Evolutionary conservation across 2,329 filamentous ascomycete species (phyloP).

Genomic region (Mollisiaceae sp.): DNA sequence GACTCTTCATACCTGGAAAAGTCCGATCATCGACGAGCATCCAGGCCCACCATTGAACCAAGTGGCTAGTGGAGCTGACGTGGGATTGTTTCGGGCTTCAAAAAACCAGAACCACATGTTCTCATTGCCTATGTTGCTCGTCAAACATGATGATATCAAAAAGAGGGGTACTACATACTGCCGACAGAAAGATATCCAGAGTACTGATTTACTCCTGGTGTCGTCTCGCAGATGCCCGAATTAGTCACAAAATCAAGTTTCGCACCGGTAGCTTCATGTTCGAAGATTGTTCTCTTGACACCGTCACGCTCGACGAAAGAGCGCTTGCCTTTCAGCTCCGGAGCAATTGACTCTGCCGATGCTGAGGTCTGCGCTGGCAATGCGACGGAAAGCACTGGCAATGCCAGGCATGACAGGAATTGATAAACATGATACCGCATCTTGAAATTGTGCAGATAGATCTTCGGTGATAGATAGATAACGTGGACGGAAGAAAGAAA

Average conservation of each 20-base stretch:
- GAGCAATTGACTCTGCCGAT: constrained; percentile 10
- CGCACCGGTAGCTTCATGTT: constrained; percentile 52
- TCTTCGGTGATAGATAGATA: neutral
- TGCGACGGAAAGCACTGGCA: constrained; percentile 24
- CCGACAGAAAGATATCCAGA: constrained; percentile 57
- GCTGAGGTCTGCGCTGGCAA: constrained; percentile 24
- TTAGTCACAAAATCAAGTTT: constrained; percentile 55
- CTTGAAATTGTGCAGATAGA: constrained; percentile 1
- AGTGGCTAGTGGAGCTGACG: constrained; percentile 49
- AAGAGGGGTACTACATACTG: constrained; percentile 16
- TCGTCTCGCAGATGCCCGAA: constrained; percentile 57
- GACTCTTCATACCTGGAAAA: constrained; percentile 59
- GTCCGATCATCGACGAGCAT: constrained; percentile 61
- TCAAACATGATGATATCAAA: constrained; percentile 36
- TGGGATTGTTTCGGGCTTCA: constrained; percentile 58
- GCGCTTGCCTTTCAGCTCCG: constrained; percentile 38
- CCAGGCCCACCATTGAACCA: constrained; percentile 56
- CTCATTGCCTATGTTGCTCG: constrained; percentile 29
- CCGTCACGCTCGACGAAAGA: constrained; percentile 45
- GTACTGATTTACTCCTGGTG: constrained; percentile 54
- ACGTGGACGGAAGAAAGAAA: neutral
- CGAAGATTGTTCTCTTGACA: constrained; percentile 51
- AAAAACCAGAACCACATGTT: constrained; percentile 56
- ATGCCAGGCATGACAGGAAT: constrained; percentile 20
- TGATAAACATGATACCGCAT: constrained; percentile 6